Evolutionary conservation across 2,329 filamentous ascomycete genomes (phyloP), one percentile per base, ranked within the genome.

Genomic region (Escovopsis sp.): DNA sequence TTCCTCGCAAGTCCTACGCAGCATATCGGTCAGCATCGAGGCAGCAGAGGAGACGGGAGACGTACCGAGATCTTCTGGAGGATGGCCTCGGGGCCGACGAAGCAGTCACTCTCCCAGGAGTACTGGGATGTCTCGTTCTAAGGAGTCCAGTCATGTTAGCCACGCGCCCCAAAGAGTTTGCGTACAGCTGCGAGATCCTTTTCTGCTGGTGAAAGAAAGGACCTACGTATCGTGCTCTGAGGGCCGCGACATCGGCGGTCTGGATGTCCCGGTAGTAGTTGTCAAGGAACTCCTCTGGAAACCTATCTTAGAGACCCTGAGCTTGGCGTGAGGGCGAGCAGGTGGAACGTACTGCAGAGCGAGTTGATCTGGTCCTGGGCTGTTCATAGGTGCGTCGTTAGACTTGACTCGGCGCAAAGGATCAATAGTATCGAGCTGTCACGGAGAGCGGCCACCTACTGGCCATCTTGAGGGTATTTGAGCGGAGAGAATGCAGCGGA

Each of bases 21-120:
- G 15, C 19, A 7, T 18, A 15, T 36, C 23, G 12, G 23, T 23
- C 12, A 11, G 15, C 23, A 23, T 23, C 19, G 19, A 18, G 12
- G 34, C n/a, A 12, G n/a, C 11, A 36, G 6, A 15, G 7, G 7
- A 23, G n/a, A 7, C 7, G 2, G 23, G 35, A 19, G 15, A 62
- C 77, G 54, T 70, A 96, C 89, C 47, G 63, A 60, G 48, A 96
- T 75, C 73, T 95, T 95, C 63, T 85, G 78, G 43, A 81, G 66
- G 54, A 98, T 95, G 30, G 60, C 59, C 23, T 53, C 58, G 33
- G 67, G 65, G 48, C 89, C 88, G 56, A 77, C 69, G 46, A 75
- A 63, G 12, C 81, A 77, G 37, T 68, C 54, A 38, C 73, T 79
- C 73, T 96, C 86, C 58, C 95, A 96, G 40, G 89, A 95, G 65